Percentiles rank a stretch among this genome's conserved stretches.
phyloP scores from a whole-genome alignment of 1,139 yeast genomes.

The Suhomyces wounanorum region DNA sequence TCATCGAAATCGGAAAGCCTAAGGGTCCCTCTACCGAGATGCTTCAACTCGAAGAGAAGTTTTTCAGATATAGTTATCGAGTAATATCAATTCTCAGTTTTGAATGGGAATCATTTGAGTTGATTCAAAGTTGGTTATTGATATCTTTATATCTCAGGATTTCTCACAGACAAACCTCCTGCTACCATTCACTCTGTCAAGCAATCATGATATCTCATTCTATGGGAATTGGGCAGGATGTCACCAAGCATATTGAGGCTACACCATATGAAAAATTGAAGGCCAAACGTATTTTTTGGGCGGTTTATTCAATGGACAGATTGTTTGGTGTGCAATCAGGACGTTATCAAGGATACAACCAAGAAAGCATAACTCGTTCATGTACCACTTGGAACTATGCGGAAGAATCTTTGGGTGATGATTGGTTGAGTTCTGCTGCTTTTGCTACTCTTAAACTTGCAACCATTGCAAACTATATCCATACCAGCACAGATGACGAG shows the following conservation, averaged over 20 bases:
- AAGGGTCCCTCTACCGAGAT: conserved; percentile 34
- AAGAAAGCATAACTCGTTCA: conserved; percentile 32
- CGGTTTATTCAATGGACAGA: conserved; percentile 58
- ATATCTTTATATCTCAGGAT: conserved; percentile 55
- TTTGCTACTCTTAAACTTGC: conserved; percentile 50
- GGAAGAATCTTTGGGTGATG: conserved; percentile 39
- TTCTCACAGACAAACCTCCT: conserved; percentile 59
- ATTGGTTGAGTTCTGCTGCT: conserved; percentile 57
- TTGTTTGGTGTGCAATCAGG: conserved; percentile 59
- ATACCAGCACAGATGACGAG: conserved; percentile 30
- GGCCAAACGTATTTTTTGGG: conserved; percentile 58
- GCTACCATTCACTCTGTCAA: conserved; percentile 53
- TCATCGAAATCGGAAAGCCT: conserved; percentile 47
- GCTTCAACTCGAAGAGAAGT: conserved; percentile 47
- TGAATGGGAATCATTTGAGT: conserved; percentile 70
- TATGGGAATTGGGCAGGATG: conserved; percentile 52
- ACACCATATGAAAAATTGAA: conserved; percentile 52
- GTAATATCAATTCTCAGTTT: conserved; percentile 53
- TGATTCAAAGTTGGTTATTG: conserved; percentile 64
- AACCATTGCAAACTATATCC: conserved; percentile 38
- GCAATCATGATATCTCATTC: conserved; percentile 58
- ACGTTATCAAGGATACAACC: conserved; percentile 44
- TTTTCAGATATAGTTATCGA: conserved; percentile 53
- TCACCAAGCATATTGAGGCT: conserved; percentile 20
- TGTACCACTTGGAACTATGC: conserved; percentile 39